phyloP scores from a whole-genome alignment of 176 grass and related monocot species.

The Phoenix roebelenii region DNA sequence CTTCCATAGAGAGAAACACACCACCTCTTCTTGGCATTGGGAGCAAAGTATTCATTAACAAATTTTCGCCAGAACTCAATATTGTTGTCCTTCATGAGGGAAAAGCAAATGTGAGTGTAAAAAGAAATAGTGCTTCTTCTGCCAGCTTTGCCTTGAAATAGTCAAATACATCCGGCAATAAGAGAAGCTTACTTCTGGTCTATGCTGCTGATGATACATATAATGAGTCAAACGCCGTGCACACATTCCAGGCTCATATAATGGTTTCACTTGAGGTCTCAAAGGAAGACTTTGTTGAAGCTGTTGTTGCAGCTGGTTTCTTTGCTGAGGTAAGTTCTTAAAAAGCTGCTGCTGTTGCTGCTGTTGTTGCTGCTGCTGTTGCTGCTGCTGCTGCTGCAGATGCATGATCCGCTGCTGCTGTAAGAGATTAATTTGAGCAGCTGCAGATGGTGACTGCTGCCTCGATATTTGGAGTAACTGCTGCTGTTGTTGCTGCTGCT shows the following conservation, averaged over 20 bases:
- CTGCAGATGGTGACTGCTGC: constrained; percentile 2
- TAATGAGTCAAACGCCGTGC: constrained; percentile 25
- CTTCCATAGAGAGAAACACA: constrained; percentile 47
- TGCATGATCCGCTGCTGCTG: constrained; percentile 11
- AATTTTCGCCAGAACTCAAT: constrained; percentile 30
- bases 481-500: constrained; percentile 15
- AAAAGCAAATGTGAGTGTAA: background rate
- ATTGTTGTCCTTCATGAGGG: constrained; percentile 22
- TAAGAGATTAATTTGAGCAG: constrained; percentile 13
- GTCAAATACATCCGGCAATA: no score
- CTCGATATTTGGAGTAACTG: constrained; percentile 13
- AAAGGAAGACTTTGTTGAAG: constrained; percentile 13
- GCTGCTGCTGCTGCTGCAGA: constrained; percentile 9
- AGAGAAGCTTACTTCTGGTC: constrained; percentile 22
- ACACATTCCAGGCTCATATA: constrained; percentile 36
- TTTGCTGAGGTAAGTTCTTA: constrained; percentile 19
- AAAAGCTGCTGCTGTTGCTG: constrained; percentile 14
- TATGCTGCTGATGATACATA: constrained; percentile 34
- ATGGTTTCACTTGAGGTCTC: constrained; percentile 15
- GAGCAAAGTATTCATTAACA: constrained; percentile 22
- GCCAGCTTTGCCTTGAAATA: no score
- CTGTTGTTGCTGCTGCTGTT: constrained; percentile 16
- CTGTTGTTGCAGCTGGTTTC: constrained; percentile 21
- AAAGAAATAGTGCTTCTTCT: no score
- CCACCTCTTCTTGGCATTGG: constrained; percentile 25